Conservation (phyloP, 257 asterid genomes). For the Leonotis leonurus region DNA sequence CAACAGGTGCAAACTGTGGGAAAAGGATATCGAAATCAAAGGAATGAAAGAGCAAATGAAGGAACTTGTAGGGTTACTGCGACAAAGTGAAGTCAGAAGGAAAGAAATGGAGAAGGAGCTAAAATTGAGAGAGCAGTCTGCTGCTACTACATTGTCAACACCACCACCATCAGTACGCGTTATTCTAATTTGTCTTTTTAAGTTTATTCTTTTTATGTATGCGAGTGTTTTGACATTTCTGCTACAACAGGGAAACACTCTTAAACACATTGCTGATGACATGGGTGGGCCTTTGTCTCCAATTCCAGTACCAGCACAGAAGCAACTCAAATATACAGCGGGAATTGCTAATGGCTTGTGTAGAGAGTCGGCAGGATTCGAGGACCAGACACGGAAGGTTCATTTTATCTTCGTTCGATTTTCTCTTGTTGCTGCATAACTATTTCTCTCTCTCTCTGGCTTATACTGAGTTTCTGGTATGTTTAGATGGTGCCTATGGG, state of each 20-base stretch:
- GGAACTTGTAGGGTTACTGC: constrained; percentile 70
- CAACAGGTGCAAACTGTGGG: constrained; percentile 86
- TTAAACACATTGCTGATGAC: constrained; percentile 62
- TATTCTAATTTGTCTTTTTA: not conserved
- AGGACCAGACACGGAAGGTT: constrained; percentile 85
- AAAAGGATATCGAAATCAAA: constrained; percentile 73
- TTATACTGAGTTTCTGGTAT: constrained; percentile 2
- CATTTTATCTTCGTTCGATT: not conserved
- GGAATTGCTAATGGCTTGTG: constrained; percentile 82
- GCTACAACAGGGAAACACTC: constrained; percentile 37
- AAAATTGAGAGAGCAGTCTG: constrained; percentile 58
- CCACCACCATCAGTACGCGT: constrained; percentile 77
- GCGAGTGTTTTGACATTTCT: not conserved
- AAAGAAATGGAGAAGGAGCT: constrained; percentile 84
- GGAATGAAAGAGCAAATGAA: constrained; percentile 93
- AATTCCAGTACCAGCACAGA: constrained; percentile 88
- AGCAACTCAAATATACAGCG: constrained; percentile 90
- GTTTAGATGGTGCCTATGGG: constrained; percentile 90
- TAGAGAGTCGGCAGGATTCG: constrained; percentile 66
- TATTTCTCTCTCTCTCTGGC: not conserved
- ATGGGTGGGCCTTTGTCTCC: constrained; percentile 74
- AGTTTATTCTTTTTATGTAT: not conserved
- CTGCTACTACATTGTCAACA: constrained; percentile 50
- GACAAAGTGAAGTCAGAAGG: constrained; percentile 85
- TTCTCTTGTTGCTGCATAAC: not conserved